Evolutionary conservation across 2,329 filamentous ascomycete species (phyloP).

Genomic region (Lasiodiplodia citricola): DNA sequence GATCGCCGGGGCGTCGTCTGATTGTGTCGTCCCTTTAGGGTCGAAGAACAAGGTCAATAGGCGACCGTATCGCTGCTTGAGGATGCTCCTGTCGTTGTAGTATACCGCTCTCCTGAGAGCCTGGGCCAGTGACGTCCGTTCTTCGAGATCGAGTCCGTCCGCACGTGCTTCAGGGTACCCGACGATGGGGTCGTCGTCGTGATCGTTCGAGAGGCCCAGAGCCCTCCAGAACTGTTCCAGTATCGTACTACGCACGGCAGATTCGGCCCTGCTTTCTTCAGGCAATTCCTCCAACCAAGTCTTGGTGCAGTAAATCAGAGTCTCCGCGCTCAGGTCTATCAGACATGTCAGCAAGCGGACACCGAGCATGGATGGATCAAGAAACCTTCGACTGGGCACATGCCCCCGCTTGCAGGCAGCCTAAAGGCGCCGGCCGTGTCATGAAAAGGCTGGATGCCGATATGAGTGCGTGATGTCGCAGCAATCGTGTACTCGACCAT

Average conservation of each 20-base stretch:
- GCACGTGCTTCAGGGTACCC: not conserved
- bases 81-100: conserved; percentile 34
- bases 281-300: conserved; percentile 41
- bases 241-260: conserved; percentile 1
- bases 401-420: conserved; percentile 17
- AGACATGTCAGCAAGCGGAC: not conserved
- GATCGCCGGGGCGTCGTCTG: conserved; percentile 10
- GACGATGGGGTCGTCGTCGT: not conserved
- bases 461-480: conserved; percentile 47
- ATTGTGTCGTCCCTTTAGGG: conserved; percentile 25
- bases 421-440: conserved; percentile 16
- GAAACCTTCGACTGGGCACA: conserved; percentile 29
- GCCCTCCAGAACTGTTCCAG: conserved; percentile 9
- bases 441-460: conserved; percentile 13
- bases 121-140: conserved; percentile 1
- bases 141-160: not conserved
- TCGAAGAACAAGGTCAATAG: conserved; percentile 37
- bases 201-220: not conserved
- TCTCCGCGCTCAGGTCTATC: conserved; percentile 38
- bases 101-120: conserved; percentile 35
- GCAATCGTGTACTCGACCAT: conserved; percentile 62
- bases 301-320: conserved; percentile 39
- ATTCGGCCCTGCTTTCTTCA: conserved; percentile 5
- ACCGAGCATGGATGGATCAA: not conserved
- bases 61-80: conserved; percentile 42